These are phyloP conservation scores for Leishmania tropica DNA, from an alignment of 208 protist species.

Conservation along the genomic window DNA sequence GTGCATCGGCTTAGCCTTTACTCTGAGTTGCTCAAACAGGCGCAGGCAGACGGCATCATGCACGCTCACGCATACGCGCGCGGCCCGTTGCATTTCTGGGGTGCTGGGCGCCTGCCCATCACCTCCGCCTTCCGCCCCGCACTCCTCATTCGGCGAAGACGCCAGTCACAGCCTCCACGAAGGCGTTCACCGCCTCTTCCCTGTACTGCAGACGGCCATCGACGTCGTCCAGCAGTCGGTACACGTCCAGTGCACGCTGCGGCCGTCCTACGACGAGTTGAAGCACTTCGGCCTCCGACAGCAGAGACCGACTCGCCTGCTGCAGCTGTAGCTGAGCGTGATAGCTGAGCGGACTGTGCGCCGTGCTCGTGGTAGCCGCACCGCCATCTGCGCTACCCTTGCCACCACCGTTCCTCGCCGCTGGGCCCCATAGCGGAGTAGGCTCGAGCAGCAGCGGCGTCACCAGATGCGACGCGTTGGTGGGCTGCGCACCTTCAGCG, in stretches of 20 bases:
- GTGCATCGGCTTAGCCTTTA: background rate
- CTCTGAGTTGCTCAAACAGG: background rate
- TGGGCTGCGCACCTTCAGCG: constrained; percentile 1
- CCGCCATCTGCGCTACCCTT: no score
- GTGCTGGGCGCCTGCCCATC: background rate
- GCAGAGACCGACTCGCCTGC: constrained; percentile 12
- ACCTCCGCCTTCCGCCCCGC: background rate
- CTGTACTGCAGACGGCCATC: constrained; percentile 38
- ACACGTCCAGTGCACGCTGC: constrained; percentile 51
- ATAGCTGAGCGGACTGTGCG: background rate
- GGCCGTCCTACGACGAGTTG: constrained; percentile 64
- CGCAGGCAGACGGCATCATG: background rate
- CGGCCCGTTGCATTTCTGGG: background rate
- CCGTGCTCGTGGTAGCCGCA: background rate
- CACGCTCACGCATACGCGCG: background rate
- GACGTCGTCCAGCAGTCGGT: constrained; percentile 66
- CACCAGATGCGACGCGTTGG: constrained; percentile 2
- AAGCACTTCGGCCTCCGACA: constrained; percentile 60
- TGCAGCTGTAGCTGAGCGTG: constrained; percentile 8
- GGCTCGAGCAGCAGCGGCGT: constrained; percentile 30
- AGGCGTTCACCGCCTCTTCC: constrained; percentile 44
- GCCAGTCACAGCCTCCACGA: constrained; percentile 47
- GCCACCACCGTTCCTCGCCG: background rate
- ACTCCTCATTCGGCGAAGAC: constrained; percentile 15
- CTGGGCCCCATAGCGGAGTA: constrained; percentile 18